phyloP scores from a whole-genome alignment of 768 basidiomycete genomes.

The Terana coerulea region DNA sequence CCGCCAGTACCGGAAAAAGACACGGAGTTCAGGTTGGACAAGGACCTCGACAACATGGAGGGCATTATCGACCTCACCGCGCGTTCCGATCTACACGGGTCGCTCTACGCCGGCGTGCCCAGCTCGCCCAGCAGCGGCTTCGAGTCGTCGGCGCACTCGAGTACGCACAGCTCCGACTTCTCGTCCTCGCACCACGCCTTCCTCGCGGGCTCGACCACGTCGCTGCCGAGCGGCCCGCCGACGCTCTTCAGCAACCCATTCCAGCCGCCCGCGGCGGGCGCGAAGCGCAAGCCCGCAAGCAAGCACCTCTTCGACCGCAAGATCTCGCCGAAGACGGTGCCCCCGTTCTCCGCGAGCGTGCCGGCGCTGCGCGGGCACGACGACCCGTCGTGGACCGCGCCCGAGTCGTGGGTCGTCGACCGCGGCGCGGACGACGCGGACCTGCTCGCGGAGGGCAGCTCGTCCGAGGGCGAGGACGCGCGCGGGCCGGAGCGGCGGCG shows the following conservation, averaged over 20 bases:
- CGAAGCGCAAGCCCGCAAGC: conserved; percentile 21
- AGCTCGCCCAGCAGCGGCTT: conserved; percentile 41
- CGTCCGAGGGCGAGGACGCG: conserved; percentile 36
- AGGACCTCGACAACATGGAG: conserved; percentile 72
- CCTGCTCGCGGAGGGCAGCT: conserved; percentile 37
- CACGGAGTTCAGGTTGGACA: conserved; percentile 51
- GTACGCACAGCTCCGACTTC: conserved; percentile 28
- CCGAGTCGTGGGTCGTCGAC: conserved; percentile 75
- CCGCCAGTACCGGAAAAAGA: conserved; percentile 30
- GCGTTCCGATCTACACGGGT: conserved; percentile 12
- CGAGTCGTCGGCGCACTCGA: conserved; percentile 26
- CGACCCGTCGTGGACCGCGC: conserved; percentile 53
- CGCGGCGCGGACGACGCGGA: conserved; percentile 40
- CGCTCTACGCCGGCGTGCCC: conserved; percentile 23
- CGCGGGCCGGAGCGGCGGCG: conserved; percentile 10
- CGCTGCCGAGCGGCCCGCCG: conserved; percentile 38
- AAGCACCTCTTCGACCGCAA: conserved; percentile 29
- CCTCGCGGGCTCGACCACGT: conserved; percentile 28
- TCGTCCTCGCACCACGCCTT: conserved; percentile 22
- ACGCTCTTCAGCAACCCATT: conserved; percentile 38
- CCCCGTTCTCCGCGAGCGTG: conserved; percentile 8
- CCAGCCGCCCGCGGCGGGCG: conserved; percentile 16
- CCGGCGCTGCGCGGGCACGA: conserved; percentile 1
- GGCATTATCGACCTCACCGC: conserved; percentile 65
- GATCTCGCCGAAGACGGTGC: conserved; percentile 49